Percentiles rank a stretch among this genome's conserved stretches.
Conservation (phyloP, 2,329 filamentous ascomycete species). For the Aspergillus nomiae region DNA sequence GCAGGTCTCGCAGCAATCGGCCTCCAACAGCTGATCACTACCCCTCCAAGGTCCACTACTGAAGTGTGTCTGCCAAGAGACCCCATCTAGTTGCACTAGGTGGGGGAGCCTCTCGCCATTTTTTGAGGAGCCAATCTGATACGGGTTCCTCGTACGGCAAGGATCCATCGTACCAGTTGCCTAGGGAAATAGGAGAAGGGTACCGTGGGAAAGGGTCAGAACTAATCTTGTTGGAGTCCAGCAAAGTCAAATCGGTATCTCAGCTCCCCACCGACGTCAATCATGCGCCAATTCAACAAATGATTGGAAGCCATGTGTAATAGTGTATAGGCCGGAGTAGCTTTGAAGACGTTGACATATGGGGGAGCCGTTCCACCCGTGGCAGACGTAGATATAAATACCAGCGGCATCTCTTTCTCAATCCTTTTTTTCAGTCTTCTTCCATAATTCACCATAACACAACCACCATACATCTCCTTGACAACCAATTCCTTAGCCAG, state of each 20-base stretch:
- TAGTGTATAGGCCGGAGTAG: not conserved
- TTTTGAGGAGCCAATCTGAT: constrained; percentile 1
- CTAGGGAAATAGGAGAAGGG: not conserved
- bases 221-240: not conserved
- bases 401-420: not conserved
- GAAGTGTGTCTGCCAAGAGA: constrained; percentile 16
- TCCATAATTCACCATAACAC: not conserved
- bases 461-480: not conserved
- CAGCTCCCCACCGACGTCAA: constrained; percentile 2
- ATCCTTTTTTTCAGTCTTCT: not conserved
- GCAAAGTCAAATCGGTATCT: not conserved
- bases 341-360: not conserved
- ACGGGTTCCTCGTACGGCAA: not conserved
- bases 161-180: constrained; percentile 6
- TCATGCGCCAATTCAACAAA: constrained; percentile 5
- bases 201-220: not conserved
- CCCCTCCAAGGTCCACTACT: constrained; percentile 15
- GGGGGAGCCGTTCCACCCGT: constrained; percentile 1
- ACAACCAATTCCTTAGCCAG: not conserved
- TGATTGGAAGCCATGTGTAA: constrained; percentile 12
- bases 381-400: constrained; percentile 8
- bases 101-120: constrained; percentile 11
- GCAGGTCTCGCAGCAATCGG: not conserved
- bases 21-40: not conserved
- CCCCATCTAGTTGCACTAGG: constrained; percentile 8